phyloP scores from a whole-genome alignment of 495 filamentous ascomycete species.

The Daldinia childiae region DNA sequence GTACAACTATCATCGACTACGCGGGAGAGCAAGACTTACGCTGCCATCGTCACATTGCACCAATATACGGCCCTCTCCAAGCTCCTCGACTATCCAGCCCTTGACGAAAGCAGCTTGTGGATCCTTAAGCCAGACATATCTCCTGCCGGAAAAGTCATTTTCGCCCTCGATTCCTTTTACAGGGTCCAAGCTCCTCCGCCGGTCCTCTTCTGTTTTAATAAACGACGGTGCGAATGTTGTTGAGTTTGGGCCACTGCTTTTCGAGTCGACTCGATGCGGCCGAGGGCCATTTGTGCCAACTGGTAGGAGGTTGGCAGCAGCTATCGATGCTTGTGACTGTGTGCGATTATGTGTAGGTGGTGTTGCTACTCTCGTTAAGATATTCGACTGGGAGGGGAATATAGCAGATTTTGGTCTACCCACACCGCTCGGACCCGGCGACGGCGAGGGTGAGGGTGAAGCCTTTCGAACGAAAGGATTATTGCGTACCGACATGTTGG shows the following conservation, averaged over 20 bases:
- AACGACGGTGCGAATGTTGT: conserved; percentile 95
- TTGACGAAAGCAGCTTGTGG: conserved; percentile 86
- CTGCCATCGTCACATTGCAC: conserved; percentile 95
- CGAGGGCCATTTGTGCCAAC: conserved; percentile 46
- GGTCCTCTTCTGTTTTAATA: conserved; percentile 83
- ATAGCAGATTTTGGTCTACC: conserved; percentile 78
- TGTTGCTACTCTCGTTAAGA: conserved; percentile 49
- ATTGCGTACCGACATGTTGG: conserved; percentile 61
- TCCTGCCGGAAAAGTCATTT: conserved; percentile 98
- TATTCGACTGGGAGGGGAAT: conserved; percentile 63
- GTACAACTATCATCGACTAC: not conserved
- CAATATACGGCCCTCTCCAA: conserved; percentile 70
- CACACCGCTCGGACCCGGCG: conserved; percentile 57
- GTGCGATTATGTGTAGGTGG: conserved; percentile 52
- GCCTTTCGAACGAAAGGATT: conserved; percentile 76
- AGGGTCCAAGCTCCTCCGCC: conserved; percentile 69
- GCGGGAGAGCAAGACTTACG: conserved; percentile 60
- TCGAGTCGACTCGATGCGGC: conserved; percentile 70
- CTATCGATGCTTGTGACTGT: conserved; percentile 54
- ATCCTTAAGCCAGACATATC: conserved; percentile 97
- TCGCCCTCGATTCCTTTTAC: conserved; percentile 87
- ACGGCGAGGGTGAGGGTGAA: conserved; percentile 70
- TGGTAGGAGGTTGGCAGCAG: conserved; percentile 44
- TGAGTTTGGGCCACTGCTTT: conserved; percentile 60
- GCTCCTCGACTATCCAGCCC: conserved; percentile 88